Percentiles rank a stretch among this genome's conserved stretches.
Evolutionary conservation across 2,329 filamentous ascomycete genomes (phyloP).

Genomic region (Beauveria sp.): DNA sequence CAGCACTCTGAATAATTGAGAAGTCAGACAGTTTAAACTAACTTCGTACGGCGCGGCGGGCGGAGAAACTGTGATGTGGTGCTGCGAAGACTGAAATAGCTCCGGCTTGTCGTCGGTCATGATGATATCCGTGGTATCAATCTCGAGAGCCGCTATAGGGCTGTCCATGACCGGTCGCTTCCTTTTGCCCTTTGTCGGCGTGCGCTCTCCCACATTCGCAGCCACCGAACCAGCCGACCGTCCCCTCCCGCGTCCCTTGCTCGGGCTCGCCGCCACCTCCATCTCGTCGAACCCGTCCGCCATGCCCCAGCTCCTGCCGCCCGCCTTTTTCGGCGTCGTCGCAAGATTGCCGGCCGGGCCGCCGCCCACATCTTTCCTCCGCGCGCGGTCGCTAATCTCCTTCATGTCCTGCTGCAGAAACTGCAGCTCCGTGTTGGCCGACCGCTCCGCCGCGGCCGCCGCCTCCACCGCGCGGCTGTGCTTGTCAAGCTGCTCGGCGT

Average conservation of each 20-base stretch:
- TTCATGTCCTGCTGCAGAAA: constrained; percentile 66
- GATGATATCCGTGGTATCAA: constrained; percentile 34
- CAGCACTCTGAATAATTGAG: constrained; percentile 14
- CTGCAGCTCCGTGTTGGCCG: constrained; percentile 59
- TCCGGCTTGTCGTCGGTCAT: constrained; percentile 24
- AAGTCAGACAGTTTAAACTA: constrained; percentile 14
- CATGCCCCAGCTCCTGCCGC: constrained; percentile 44
- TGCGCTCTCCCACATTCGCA: constrained; percentile 40
- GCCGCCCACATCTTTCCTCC: constrained; percentile 33
- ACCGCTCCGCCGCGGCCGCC: constrained; percentile 57
- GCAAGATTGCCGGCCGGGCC: constrained; percentile 24
- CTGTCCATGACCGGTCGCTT: constrained; percentile 61
- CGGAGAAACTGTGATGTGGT: constrained; percentile 17
- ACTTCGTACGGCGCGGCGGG: constrained; percentile 37
- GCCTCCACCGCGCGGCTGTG: constrained; percentile 58
- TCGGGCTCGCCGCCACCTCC: constrained; percentile 47
- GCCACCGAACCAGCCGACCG: constrained; percentile 36
- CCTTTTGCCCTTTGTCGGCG: constrained; percentile 62
- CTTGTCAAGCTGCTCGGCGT: constrained; percentile 55
- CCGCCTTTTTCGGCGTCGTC: constrained; percentile 53
- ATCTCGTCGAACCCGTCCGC: constrained; percentile 73
- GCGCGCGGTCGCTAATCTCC: constrained; percentile 45
- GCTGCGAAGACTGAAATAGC: constrained; percentile 13
- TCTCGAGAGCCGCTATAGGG: constrained; percentile 55
- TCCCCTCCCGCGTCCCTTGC: constrained; percentile 37